phyloP scores from a whole-genome alignment of 805 yeast species.

The Yamadazyma sp. region DNA sequence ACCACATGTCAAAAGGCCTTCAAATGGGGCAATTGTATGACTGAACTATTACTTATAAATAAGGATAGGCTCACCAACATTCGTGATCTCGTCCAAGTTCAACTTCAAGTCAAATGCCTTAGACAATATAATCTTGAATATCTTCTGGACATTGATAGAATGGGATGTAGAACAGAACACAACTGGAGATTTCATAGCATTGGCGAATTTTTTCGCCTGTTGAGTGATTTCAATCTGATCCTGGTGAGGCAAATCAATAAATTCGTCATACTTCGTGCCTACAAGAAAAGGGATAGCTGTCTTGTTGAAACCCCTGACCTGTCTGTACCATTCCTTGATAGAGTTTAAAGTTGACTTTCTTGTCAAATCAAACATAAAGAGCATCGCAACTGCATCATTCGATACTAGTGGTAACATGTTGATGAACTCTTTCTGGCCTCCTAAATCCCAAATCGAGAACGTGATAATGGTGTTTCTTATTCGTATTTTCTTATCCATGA shows the following conservation, averaged over 20 bases:
- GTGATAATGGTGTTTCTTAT: conserved; percentile 85
- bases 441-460: conserved; percentile 92
- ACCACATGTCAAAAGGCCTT: no score
- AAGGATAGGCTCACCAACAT: conserved; percentile 89
- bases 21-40: no score
- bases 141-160: conserved; percentile 90
- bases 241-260: conserved; percentile 71
- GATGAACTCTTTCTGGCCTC: conserved; percentile 92
- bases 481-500: conserved; percentile 85
- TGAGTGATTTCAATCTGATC: conserved; percentile 84
- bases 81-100: conserved; percentile 78
- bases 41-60: no score
- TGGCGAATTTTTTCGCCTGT: conserved; percentile 81
- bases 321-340: conserved; percentile 94
- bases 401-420: conserved; percentile 94
- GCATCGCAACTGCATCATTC: conserved; percentile 86
- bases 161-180: conserved; percentile 90
- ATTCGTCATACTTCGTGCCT: conserved; percentile 91
- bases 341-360: conserved; percentile 81
- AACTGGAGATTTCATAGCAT: conserved; percentile 82
- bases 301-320: conserved; percentile 83
- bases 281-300: conserved; percentile 88
- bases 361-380: conserved; percentile 86
- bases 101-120: conserved; percentile 86
- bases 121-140: conserved; percentile 85